Evolutionary conservation across 352 stramenopile genomes (phyloP).

Genomic region (Globisporangium paroecandrum): DNA sequence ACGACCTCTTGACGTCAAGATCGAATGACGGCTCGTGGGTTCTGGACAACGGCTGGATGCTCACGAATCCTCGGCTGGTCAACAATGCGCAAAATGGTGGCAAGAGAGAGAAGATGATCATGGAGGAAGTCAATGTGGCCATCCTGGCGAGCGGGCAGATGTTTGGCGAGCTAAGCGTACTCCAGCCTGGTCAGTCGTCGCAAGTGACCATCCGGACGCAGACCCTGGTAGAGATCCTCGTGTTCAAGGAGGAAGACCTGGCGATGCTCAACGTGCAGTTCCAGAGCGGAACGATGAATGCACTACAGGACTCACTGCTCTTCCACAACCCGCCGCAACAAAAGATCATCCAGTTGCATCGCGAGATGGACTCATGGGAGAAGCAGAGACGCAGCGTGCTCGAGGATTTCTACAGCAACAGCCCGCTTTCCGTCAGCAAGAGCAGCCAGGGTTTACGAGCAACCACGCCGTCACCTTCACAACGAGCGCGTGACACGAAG

Average conservation of each 20-base stretch:
- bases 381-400: constrained; percentile 52
- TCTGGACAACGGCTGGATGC: constrained; percentile 79
- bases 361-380: constrained; percentile 46
- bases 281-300: constrained; percentile 71
- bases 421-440: not conserved
- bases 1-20: constrained; percentile 27
- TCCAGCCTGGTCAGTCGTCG: constrained; percentile 61
- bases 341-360: constrained; percentile 63
- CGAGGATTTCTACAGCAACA: constrained; percentile 33
- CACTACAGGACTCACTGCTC: constrained; percentile 66
- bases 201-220: constrained; percentile 57
- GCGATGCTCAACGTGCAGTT: constrained; percentile 63
- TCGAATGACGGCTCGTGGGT: constrained; percentile 68
- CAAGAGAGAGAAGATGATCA: constrained; percentile 19
- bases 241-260: constrained; percentile 51
- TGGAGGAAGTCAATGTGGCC: constrained; percentile 50
- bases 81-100: constrained; percentile 33
- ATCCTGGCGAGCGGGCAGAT: constrained; percentile 66
- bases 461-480: not conserved
- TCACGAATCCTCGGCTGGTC: constrained; percentile 69
- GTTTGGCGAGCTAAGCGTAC: constrained; percentile 68
- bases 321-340: constrained; percentile 79
- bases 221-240: constrained; percentile 62
- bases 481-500: not conserved
- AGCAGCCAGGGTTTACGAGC: not conserved